These are phyloP conservation scores for Vanilla planifolia DNA, from an alignment of 106 monocot species.

Conservation along the genomic window DNA sequence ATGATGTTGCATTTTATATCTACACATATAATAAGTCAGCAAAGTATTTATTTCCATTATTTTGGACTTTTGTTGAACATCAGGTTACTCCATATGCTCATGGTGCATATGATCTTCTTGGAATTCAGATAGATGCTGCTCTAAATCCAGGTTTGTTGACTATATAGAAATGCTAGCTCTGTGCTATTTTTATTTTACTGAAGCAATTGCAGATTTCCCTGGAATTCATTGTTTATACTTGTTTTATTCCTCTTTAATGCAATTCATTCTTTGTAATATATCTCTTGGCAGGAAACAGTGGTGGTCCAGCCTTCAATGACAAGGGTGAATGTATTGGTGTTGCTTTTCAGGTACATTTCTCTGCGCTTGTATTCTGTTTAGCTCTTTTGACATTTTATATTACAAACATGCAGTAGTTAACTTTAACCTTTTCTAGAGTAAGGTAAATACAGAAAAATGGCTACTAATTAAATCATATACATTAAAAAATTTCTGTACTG, in stretches of 20 bases:
- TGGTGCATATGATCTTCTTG: slow-evolving; percentile 91
- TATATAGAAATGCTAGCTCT: neutral
- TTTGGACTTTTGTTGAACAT: neutral
- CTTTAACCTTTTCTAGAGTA: neutral
- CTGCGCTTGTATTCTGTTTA: too few relatives aligned
- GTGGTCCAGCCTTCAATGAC: slow-evolving; percentile 96
- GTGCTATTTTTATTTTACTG: neutral
- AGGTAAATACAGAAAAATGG: too few relatives aligned
- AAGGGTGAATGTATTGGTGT: slow-evolving; percentile 97
- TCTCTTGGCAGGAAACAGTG: slow-evolving; percentile 81
- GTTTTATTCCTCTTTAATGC: neutral
- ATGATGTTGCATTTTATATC: neutral
- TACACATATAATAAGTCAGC: too few relatives aligned
- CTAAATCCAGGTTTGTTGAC: slow-evolving; percentile 81
- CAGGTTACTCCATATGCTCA: slow-evolving; percentile 95
- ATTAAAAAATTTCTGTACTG: neutral
- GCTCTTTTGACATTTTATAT: too few relatives aligned
- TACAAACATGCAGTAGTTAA: neutral
- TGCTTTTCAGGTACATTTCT: slow-evolving; percentile 88
- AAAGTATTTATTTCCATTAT: neutral
- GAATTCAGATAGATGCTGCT: slow-evolving; percentile 98
- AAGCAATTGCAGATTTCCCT: neutral
- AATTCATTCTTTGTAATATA: slow-evolving; percentile 3
- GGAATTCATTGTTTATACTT: neutral
- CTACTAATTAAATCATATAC: neutral